A percentile compares a stretch with the other conserved stretches of the same genome.
Evolutionary conservation across 148 eudicot species (phyloP).

Genomic region (Rhododendron kiyosumense): DNA sequence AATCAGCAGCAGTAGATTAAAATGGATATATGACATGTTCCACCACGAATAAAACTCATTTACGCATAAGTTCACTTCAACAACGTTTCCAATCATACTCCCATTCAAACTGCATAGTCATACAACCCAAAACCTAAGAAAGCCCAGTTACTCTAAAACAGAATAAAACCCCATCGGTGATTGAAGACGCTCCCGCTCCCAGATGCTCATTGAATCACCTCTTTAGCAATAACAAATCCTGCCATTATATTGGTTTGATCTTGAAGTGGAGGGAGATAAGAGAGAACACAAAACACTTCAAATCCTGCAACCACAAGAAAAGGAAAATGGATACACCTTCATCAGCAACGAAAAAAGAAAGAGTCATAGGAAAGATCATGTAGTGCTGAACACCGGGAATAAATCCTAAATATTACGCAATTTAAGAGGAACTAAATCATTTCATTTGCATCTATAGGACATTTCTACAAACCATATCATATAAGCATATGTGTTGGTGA

Average conservation of each 20-base stretch:
- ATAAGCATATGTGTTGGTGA: background rate
- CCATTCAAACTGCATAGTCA: background rate
- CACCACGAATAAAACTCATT: background rate
- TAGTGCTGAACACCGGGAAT: background rate
- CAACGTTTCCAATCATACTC: background rate
- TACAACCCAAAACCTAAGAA: background rate
- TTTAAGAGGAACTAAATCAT: background rate
- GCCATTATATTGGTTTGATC: conserved; percentile 9
- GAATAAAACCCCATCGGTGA: background rate
- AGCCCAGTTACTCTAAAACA: background rate
- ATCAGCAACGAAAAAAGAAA: background rate
- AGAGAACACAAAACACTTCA: conserved; percentile 11
- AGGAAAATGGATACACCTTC: background rate
- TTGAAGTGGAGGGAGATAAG: conserved; percentile 13
- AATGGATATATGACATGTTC: background rate
- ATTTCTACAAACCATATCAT: background rate
- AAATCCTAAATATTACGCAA: background rate
- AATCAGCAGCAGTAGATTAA: background rate
- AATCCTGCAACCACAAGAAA: conserved; percentile 1
- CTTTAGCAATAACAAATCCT: background rate
- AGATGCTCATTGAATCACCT: background rate
- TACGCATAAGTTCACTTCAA: background rate
- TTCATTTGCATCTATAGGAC: background rate
- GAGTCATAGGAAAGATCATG: background rate
- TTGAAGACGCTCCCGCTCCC: background rate